Percentiles rank a stretch among this genome's conserved stretches.
Evolutionary conservation across 208 protist species (phyloP).

Genomic region (Acanthamoeba sp.): DNA sequence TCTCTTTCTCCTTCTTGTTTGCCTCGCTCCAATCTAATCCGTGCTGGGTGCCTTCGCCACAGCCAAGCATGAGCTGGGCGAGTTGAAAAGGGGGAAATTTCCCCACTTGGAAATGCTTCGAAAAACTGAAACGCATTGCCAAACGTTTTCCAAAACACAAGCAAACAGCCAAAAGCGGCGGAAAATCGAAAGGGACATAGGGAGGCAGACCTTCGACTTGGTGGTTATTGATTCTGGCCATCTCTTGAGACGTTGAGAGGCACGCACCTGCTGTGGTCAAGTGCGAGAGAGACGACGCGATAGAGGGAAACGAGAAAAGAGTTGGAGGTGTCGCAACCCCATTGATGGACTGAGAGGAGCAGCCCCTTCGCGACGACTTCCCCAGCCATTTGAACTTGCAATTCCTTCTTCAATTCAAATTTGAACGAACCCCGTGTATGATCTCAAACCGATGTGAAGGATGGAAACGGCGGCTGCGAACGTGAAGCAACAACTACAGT

Average conservation of each 20-base stretch:
- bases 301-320: too few species aligned
- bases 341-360: background rate
- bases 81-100: background rate
- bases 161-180: background rate
- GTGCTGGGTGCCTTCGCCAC: background rate
- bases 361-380: background rate
- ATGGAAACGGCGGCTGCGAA: slow-evolving; percentile 38
- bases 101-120: background rate
- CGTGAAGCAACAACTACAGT: background rate
- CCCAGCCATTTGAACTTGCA: background rate
- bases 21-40: background rate
- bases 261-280: background rate
- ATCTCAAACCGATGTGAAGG: slow-evolving; percentile 6
- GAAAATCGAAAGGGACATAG: background rate
- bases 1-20: background rate
- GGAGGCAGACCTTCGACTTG: background rate
- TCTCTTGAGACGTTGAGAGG: background rate
- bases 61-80: slow-evolving; percentile 22
- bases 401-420: background rate
- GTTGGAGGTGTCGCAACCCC: too few species aligned
- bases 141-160: background rate
- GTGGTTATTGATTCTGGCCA: background rate
- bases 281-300: too few species aligned
- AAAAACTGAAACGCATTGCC: background rate
- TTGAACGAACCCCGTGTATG: background rate